Conservation (phyloP, 495 filamentous ascomycete species). For the Neurospora pannonica region DNA sequence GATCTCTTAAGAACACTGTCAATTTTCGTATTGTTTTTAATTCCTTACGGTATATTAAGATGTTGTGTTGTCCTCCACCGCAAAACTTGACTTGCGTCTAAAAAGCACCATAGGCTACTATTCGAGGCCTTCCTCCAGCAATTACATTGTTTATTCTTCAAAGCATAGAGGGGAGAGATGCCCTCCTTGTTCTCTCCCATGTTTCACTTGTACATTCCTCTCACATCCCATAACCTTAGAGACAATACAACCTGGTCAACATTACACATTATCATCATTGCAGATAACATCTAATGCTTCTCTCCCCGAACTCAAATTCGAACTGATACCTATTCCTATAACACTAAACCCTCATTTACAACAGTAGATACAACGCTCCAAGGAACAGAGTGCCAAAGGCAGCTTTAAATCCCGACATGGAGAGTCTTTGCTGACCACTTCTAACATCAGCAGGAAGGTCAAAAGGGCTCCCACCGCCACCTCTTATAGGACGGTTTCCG, state of each 20-base stretch:
- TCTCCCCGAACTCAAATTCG: not conserved
- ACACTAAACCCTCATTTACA: not conserved
- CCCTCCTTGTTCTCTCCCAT: not conserved
- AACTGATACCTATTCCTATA: not conserved
- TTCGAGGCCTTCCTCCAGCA: not conserved
- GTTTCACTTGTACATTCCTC: not conserved
- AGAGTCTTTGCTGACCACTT: not conserved
- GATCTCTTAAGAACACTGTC: not conserved
- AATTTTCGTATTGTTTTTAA: not conserved
- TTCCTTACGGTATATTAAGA: not conserved
- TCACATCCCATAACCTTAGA: not conserved
- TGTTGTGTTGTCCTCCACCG: not conserved
- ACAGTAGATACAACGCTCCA: not conserved
- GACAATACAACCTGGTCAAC: not conserved
- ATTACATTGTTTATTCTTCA: not conserved
- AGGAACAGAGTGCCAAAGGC: not conserved
- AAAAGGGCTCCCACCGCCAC: not conserved
- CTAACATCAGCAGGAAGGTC: not conserved
- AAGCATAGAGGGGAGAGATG: not conserved
- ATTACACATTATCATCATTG: not conserved
- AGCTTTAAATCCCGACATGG: not conserved
- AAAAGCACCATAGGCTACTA: not conserved
- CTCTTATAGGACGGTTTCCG: not conserved
- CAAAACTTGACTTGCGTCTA: not conserved
- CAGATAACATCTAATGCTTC: not conserved